Base-by-base conservation (phyloP, 75 land plant species). In the Cryptomeria japonica region DNA sequence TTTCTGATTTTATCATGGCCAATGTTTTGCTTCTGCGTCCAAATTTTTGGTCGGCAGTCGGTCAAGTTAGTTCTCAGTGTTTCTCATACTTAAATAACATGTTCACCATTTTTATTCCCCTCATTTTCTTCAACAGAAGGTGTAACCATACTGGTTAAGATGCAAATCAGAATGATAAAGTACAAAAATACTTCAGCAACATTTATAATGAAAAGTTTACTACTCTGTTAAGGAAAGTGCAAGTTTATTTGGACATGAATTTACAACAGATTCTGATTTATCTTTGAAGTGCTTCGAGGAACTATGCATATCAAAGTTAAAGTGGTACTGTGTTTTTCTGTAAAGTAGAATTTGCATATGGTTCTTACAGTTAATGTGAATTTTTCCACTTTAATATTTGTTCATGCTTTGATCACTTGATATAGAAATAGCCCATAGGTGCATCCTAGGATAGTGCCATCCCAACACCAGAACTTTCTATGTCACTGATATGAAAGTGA, bases 1-100 rank as follows among this genome's bases (percentile, higher is more conserved):
- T 93, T 90, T 83, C 92, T 95, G 91, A 46, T 95, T 87, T 77
- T 86, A 83, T 91, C 91, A 38, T 93, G 96, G 94, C 86, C 89
- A 36, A 76, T 76, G 16, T 91, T 84, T 83, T 55, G 46, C 38
- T 18, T 93, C 22, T 49, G 80, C 28, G 76, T 42, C 47, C 90
- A 87, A 72, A 32, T n/a, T 70, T 89, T 79, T 88, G 93, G 93
- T 18, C 86, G 58, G 12, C 53, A 84, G 36, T 84, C 85, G 56
- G 44, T 79, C 18, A 79, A 79, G 82, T 79, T 13, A 14, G 41
- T 41, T 79, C 25, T 38, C 82, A 38, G 19, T 38, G 47, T 18
- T 19, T 36, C 38, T 76, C 79, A 13, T 34, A 15, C 22, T 41
- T 79, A 41, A 78, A 41, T 19, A 36, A 73, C 70, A 2, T 72